Percentiles rank a stretch among this genome's conserved stretches.
These are phyloP conservation scores for Tremella mesenterica DNA, from an alignment of 768 basidiomycete genomes.

Conservation along the genomic window DNA sequence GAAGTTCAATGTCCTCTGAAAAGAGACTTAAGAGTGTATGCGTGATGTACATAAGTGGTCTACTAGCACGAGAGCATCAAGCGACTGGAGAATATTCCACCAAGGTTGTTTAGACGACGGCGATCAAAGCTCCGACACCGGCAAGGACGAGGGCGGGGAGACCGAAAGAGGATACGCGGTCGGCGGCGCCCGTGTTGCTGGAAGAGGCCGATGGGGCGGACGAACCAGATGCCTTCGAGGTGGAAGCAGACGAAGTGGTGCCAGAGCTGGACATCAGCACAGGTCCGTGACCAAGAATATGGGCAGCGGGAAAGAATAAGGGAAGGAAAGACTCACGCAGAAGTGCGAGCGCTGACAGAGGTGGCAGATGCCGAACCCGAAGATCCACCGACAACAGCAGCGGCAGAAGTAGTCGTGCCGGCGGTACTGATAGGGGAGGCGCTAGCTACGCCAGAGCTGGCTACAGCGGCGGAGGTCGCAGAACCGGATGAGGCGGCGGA, in stretches of 20 bases:
- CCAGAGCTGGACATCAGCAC: neutral
- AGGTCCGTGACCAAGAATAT: too few species aligned
- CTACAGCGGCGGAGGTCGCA: constrained; percentile 4
- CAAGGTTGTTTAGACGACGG: constrained; percentile 34
- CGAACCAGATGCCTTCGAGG: constrained; percentile 10
- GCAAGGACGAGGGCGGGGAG: constrained; percentile 25
- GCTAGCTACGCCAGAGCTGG: constrained; percentile 1
- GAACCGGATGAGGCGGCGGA: constrained; percentile 4
- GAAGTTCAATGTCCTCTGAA: too few species aligned
- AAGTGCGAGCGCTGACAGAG: neutral
- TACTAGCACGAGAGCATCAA: too few species aligned
- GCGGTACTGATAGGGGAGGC: neutral
- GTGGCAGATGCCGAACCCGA: neutral
- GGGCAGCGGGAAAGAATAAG: too few species aligned
- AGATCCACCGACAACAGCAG: neutral
- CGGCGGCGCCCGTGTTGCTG: constrained; percentile 11
- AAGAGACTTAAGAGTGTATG: too few species aligned
- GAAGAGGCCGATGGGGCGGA: constrained; percentile 9
- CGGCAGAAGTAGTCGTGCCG: constrained; percentile 7
- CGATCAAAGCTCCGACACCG: constrained; percentile 19
- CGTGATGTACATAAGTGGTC: too few species aligned
- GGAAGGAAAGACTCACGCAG: neutral
- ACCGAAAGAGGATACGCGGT: constrained; percentile 3
- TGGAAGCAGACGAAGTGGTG: constrained; percentile 1
- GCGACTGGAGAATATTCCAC: too few species aligned